Conservation (phyloP, 208 protist species). For the Trypanosoma avium region DNA sequence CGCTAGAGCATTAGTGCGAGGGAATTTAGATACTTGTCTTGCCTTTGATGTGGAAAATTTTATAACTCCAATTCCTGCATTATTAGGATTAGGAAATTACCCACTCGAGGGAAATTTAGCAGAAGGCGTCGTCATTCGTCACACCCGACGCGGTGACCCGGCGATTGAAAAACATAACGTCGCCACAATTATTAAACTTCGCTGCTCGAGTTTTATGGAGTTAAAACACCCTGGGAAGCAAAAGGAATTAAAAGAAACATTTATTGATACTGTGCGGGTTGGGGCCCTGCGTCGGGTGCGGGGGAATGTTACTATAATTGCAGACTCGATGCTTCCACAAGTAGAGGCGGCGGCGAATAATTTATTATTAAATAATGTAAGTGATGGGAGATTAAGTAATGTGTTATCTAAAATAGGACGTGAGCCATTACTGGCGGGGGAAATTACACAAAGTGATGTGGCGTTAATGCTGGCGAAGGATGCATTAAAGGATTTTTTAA, state of each 20-base stretch:
- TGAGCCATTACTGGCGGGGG: constrained; percentile 64
- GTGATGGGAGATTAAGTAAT: constrained; percentile 80
- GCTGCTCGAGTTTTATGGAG: constrained; percentile 88
- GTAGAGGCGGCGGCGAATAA: constrained; percentile 80
- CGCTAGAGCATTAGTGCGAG: constrained; percentile 73
- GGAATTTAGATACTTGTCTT: constrained; percentile 78
- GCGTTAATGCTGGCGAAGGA: constrained; percentile 82
- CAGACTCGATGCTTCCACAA: constrained; percentile 78
- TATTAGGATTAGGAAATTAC: constrained; percentile 87
- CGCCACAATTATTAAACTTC: constrained; percentile 87
- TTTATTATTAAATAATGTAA: constrained; percentile 84
- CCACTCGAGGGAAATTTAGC: constrained; percentile 88
- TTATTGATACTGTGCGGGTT: constrained; percentile 81
- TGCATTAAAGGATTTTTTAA: constrained; percentile 89
- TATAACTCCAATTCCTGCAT: constrained; percentile 71
- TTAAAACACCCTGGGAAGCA: constrained; percentile 90
- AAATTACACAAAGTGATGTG: constrained; percentile 58
- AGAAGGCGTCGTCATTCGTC: constrained; percentile 86
- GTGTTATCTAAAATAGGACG: constrained; percentile 83
- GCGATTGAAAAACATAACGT: constrained; percentile 66
- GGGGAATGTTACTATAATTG: constrained; percentile 62
- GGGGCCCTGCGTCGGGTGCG: constrained; percentile 66
- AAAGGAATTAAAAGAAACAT: constrained; percentile 87
- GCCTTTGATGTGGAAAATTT: constrained; percentile 91
- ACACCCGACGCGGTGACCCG: constrained; percentile 68